Evolutionary conservation across 1,284 basidiomycete species (phyloP).

Genomic region (Tilletia setariae): DNA sequence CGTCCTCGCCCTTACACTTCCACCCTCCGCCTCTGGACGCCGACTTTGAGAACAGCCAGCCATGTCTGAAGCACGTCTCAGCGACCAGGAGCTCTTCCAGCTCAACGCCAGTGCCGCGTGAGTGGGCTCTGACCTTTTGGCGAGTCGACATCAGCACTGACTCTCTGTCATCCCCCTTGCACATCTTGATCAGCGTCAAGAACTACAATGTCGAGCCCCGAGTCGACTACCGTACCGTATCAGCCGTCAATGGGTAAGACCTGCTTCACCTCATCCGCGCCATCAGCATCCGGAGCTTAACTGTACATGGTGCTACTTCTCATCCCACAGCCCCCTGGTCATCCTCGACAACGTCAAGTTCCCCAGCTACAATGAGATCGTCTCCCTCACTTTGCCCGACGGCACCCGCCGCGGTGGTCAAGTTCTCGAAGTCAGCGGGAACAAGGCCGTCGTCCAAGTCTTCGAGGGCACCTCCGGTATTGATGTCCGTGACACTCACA

Average conservation of each 20-base stretch:
- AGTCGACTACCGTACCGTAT: constrained; percentile 91
- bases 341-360: constrained; percentile 99
- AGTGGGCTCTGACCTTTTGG: not conserved
- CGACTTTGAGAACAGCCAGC: not conserved
- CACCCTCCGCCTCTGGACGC: too few relatives aligned
- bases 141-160: not conserved
- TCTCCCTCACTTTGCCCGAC: constrained; percentile 91
- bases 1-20: too few relatives aligned
- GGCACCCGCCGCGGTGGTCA: constrained; percentile 92
- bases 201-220: constrained; percentile 70
- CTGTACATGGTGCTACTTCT: constrained; percentile 25
- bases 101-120: constrained; percentile 79
- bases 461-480: constrained; percentile 98
- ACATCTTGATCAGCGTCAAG: constrained; percentile 44
- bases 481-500: constrained; percentile 93
- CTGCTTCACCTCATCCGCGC: too few relatives aligned
- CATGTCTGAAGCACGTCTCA: constrained; percentile 55
- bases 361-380: constrained; percentile 99
- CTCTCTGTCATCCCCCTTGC: not conserved
- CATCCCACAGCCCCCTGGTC: constrained; percentile 63
- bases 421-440: constrained; percentile 95
- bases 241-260: constrained; percentile 87
- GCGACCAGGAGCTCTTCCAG: constrained; percentile 70
- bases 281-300: constrained; percentile 19
- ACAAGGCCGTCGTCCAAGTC: constrained; percentile 96